Evolutionary conservation across 306 rosid species (phyloP), one percentile per base, ranked within the genome.

Genomic region (Macrotyloma uniflorum): DNA sequence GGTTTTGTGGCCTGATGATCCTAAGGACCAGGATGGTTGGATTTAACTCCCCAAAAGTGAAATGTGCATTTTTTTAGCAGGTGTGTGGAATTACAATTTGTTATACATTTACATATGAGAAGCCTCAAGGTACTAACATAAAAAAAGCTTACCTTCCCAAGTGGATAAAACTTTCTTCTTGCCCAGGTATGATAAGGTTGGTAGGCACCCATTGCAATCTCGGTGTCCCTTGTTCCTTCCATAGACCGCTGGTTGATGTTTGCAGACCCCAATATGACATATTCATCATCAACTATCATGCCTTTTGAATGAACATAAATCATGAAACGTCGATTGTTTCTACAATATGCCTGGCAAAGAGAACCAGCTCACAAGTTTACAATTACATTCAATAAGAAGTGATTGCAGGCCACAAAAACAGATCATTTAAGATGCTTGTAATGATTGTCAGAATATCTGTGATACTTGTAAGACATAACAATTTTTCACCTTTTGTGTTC

Each of bases 151-250:
- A 93, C 99, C 97, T 93, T 88, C 80, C 99, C 99, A 23, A 5
- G 87, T 11, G 99, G 99, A 76, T 74, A 88, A 53, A 74, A 72
- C 19, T 53, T 70, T 38, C 81, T 88, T 76, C 89, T 83, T 78
- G 94, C 99, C 98, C 98, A 90, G 20, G 98, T 88, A 74, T 93
- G 78, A 54, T 84, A 53, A 59, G 97, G 99, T 83, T 93, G 99
- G 78, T 91, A 95, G 16, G 98, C 87, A 59, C 99, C 99, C 94
- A 95, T 95, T 62, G 99, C 99, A 76, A 95, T 95, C 83, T 95
- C 99, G n/a, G 98, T 93, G 89, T 95, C 99, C 84, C 99, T 93
- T 40, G 98, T 91, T 65, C 99, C 99, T 80, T 93, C 98, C 98
- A 95, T 91, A 40, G 99, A 93, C 16, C 98, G 97, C 86, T 93